A percentile compares a stretch with the other conserved stretches of the same genome.
Conservation (phyloP, 2,329 filamentous ascomycete genomes). For the Ustilaginoidea virens region DNA sequence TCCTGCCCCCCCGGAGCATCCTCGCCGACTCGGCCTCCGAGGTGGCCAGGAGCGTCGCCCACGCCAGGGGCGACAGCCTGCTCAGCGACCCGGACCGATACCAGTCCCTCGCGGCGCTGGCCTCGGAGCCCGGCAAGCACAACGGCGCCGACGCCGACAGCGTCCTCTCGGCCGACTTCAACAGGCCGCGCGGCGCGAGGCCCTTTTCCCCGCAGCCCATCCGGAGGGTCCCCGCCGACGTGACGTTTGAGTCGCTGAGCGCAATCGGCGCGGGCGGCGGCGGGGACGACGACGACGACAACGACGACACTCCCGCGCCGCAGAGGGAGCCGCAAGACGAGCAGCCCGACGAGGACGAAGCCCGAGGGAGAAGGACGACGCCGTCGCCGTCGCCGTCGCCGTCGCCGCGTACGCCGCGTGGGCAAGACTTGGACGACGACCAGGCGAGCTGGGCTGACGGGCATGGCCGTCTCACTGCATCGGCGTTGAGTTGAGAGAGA, state of each 20-base stretch:
- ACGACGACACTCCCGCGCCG: too few species aligned
- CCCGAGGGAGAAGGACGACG: conserved; percentile 4
- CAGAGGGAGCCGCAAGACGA: too few species aligned
- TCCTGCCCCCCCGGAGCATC: conserved; percentile 48
- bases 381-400: neutral
- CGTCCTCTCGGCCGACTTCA: conserved; percentile 37
- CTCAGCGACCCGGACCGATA: conserved; percentile 36
- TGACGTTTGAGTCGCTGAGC: conserved; percentile 23
- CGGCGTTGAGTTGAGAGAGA: too few species aligned
- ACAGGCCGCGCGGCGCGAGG: conserved; percentile 35
- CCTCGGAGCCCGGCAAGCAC: conserved; percentile 12
- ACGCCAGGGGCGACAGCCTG: conserved; percentile 38
- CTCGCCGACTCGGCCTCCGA: conserved; percentile 35
- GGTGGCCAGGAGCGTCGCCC: conserved; percentile 13
- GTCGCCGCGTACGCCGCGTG: too few species aligned
- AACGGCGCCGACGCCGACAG: conserved; percentile 28
- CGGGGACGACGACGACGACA: conserved; percentile 4
- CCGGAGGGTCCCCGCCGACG: conserved; percentile 23
- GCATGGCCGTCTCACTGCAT: too few species aligned
- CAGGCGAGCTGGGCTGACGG: too few species aligned
- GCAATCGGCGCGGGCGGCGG: conserved; percentile 8
- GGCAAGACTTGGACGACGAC: too few species aligned
- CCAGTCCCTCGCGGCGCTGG: conserved; percentile 39
- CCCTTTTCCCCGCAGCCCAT: conserved; percentile 46
- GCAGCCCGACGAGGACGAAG: conserved; percentile 7